Conservation (phyloP, 352 stramenopile genomes). For the Phytophthora megakarya region DNA sequence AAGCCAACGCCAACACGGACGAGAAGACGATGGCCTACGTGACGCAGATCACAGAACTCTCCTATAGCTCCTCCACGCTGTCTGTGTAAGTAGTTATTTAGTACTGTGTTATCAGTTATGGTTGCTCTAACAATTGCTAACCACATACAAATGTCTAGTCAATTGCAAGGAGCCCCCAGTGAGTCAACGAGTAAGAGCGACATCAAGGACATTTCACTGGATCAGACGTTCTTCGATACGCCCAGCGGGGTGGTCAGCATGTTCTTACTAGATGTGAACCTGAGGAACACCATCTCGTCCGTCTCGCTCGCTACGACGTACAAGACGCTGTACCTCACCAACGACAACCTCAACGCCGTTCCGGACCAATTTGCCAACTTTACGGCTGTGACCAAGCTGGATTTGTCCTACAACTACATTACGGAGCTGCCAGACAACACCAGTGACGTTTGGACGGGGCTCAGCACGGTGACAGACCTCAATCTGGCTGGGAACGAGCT, state of each 20-base stretch:
- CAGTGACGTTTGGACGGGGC: conserved; percentile 34
- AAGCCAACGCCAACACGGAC: conserved; percentile 27
- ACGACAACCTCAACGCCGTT: conserved; percentile 52
- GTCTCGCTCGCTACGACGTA: conserved; percentile 39
- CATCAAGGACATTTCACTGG: conserved; percentile 54
- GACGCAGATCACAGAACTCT: conserved; percentile 50
- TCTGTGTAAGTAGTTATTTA: conserved; percentile 58
- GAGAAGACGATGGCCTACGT: conserved; percentile 50
- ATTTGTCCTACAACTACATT: conserved; percentile 62
- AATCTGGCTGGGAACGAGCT: conserved; percentile 53
- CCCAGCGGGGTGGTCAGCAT: conserved; percentile 38
- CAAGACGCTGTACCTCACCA: conserved; percentile 43
- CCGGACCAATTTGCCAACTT: conserved; percentile 45
- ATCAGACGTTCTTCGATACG: conserved; percentile 62
- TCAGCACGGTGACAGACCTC: conserved; percentile 42
- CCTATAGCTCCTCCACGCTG: conserved; percentile 33
- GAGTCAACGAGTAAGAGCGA: conserved; percentile 37
- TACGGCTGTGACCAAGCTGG: conserved; percentile 33
- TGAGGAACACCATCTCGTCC: conserved; percentile 40
- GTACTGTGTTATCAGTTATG: conserved; percentile 6
- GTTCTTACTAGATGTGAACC: conserved; percentile 43
- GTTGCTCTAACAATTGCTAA: conserved; percentile 8
- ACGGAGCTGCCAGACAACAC: conserved; percentile 40
- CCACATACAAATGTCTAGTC: conserved; percentile 19
- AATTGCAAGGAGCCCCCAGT: conserved; percentile 38